Evolutionary conservation across 176 grass and related monocot genomes (phyloP).

Genomic region (Olyra latifolia): DNA sequence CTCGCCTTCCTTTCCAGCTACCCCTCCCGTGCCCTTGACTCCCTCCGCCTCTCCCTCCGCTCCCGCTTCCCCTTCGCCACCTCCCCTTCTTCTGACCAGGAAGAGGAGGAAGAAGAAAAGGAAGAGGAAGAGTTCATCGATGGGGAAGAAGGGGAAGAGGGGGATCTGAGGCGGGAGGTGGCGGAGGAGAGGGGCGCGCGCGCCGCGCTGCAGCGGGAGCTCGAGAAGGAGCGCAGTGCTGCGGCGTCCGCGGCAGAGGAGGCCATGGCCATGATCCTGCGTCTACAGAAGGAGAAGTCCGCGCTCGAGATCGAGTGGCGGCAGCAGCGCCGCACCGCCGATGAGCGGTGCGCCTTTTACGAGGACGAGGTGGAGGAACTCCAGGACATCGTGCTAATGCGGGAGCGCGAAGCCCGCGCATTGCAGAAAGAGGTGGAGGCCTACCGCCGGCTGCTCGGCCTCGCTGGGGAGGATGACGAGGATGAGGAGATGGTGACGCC

Average conservation of each 20-base stretch:
- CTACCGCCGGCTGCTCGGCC: conserved; percentile 54
- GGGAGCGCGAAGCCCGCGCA: conserved; percentile 62
- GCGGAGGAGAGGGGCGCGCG: conserved; percentile 41
- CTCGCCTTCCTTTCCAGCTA: conserved; percentile 36
- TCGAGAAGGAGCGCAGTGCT: conserved; percentile 87
- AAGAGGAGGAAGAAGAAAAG: neutral
- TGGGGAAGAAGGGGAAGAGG: neutral
- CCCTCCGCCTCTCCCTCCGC: conserved; percentile 40
- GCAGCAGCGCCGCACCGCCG: conserved; percentile 60
- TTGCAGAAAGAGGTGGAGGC: conserved; percentile 73
- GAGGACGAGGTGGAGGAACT: conserved; percentile 81
- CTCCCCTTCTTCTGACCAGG: neutral
- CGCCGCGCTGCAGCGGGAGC: conserved; percentile 53
- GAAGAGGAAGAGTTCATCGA: neutral
- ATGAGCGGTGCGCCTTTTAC: conserved; percentile 76
- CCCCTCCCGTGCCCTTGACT: conserved; percentile 17
- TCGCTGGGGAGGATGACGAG: neutral
- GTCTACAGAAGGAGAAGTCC: conserved; percentile 91
- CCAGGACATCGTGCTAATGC: conserved; percentile 68
- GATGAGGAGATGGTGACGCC: conserved; percentile 39
- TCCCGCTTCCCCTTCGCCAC: conserved; percentile 49
- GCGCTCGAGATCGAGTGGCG: conserved; percentile 70
- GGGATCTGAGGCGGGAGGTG: conserved; percentile 35
- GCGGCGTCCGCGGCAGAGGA: conserved; percentile 75
- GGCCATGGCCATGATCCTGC: conserved; percentile 97